Base-by-base conservation (phyloP, 1,139 yeast species). In the Candida sp. region DNA sequence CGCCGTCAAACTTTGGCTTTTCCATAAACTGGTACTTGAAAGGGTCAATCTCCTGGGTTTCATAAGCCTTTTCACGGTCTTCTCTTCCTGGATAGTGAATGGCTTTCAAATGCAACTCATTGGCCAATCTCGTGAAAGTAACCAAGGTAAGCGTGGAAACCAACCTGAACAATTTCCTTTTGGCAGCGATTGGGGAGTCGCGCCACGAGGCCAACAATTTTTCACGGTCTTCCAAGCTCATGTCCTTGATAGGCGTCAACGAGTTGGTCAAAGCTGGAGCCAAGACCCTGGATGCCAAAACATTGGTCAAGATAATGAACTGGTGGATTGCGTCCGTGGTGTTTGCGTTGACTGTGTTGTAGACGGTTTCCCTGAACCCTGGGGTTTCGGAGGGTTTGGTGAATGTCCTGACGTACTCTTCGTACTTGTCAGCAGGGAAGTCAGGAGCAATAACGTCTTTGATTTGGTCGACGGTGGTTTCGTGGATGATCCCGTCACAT, bases 401-500 rank as follows among this genome's bases (percentile, higher is more conserved):
- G 44, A 56, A 67, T 1, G 66, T 56, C 25, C 57, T 54, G 42
- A 72, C 62, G 52, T 75, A 77, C 42, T 70, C 73, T 3, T 70
- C 66, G n/a, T 74, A 51, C 50, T 63, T 64, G 5, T 67, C 73
- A 38, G 53, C 51, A 3, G 75, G 70, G 48, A 75, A 68, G 12
- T 55, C 55, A 4, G 60, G 59, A 38, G 63, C 63, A 37, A 76
- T 59, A 42, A 58, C 62, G 2, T 73, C 70, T 46, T 56, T 64
- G 22, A 76, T 57, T 12, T 54, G 52, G 1, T 68, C 72, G 3
- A 73, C 69, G 2, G 69, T 56, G 2, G 72, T 62, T 31, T 72
- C 76, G 50, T 69, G 74, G 48, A 75, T 51, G 6, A 75, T 51
- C 3, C 73, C 78, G 61, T 77, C 81, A 3, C 73, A 64, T 37